A percentile compares a stretch with the other conserved stretches of the same genome.
Evolutionary conservation across 75 land plant species (phyloP).

Genomic region (Pinus taeda): DNA sequence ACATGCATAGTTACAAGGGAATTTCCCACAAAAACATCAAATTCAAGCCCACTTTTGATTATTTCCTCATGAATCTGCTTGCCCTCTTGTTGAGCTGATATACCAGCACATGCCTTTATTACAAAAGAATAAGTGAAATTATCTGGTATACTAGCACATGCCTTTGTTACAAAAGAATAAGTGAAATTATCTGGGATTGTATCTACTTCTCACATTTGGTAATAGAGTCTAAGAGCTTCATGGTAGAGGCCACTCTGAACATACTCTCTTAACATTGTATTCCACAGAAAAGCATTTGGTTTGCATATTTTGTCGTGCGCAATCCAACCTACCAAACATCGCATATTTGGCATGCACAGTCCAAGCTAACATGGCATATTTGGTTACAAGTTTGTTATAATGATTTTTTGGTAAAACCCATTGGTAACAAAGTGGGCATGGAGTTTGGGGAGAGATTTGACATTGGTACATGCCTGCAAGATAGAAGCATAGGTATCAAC

Average conservation of each 20-base stretch:
- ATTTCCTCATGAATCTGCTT: constrained; percentile 3
- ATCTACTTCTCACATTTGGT: constrained; percentile 4
- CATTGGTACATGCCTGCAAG: neutral
- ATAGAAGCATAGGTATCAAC: neutral
- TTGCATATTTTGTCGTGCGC: neutral
- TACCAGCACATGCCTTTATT: constrained; percentile 10
- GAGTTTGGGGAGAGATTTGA: neutral
- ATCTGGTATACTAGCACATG: no score
- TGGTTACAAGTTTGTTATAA: neutral
- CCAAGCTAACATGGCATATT: neutral
- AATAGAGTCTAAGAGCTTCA: constrained; percentile 1
- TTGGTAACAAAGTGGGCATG: neutral
- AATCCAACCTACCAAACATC: no score
- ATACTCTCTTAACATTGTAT: constrained; percentile 16
- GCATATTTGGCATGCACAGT: neutral
- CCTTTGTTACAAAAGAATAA: no score
- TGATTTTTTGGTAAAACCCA: neutral
- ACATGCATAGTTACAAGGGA: constrained; percentile 15
- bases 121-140: constrained; percentile 3
- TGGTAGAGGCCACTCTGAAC: constrained; percentile 3
- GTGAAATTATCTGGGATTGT: constrained; percentile 11
- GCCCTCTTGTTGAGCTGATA: neutral
- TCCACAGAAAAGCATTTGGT: constrained; percentile 6
- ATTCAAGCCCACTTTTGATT: constrained; percentile 9
- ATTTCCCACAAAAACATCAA: constrained; percentile 3